These are phyloP conservation scores for Dillenia turbinata DNA, from an alignment of 164 flowering plant genomes.

Conservation along the genomic window DNA sequence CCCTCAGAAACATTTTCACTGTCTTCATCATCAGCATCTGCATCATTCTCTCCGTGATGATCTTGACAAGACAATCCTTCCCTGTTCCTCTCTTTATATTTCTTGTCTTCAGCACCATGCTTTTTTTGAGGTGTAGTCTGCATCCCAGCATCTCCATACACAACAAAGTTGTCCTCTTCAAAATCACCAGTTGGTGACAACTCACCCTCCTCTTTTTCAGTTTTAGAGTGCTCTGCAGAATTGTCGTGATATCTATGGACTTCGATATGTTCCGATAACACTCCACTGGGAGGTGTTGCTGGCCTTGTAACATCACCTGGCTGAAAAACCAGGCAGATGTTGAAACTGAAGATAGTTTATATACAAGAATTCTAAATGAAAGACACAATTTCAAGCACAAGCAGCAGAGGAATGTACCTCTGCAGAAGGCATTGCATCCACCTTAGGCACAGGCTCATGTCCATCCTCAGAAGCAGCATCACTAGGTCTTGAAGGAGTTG, in stretches of 20 bases:
- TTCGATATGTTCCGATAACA: slow-evolving; percentile 26
- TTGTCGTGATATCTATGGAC: slow-evolving; percentile 39
- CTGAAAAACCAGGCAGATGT: slow-evolving; percentile 9
- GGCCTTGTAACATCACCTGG: slow-evolving; percentile 23
- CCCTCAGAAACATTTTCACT: slow-evolving; percentile 82
- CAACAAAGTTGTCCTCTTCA: slow-evolving; percentile 71
- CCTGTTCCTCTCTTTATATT: slow-evolving; percentile 32
- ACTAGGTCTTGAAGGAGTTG: slow-evolving; percentile 38
- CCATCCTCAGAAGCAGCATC: slow-evolving; percentile 28
- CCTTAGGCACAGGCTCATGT: slow-evolving; percentile 28
- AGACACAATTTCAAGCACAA: no score
- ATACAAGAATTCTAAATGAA: no score
- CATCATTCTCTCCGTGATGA: slow-evolving; percentile 56
- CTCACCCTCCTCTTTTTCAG: slow-evolving; percentile 94
- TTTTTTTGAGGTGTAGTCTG: slow-evolving; percentile 34
- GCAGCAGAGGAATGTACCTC: slow-evolving; percentile 37
- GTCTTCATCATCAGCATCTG: slow-evolving; percentile 79
- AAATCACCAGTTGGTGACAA: slow-evolving; percentile 79
- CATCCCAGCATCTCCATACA: slow-evolving; percentile 36
- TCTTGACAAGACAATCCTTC: slow-evolving; percentile 39
- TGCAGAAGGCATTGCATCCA: slow-evolving; percentile 29
- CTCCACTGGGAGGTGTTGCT: slow-evolving; percentile 34
- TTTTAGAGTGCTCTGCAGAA: slow-evolving; percentile 34
- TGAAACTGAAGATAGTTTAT: no score
- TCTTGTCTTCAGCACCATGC: slow-evolving; percentile 36